Evolutionary conservation across 352 stramenopile species (phyloP), one percentile per base, ranked within the genome.

Genomic region (Phytophthora rubi): DNA sequence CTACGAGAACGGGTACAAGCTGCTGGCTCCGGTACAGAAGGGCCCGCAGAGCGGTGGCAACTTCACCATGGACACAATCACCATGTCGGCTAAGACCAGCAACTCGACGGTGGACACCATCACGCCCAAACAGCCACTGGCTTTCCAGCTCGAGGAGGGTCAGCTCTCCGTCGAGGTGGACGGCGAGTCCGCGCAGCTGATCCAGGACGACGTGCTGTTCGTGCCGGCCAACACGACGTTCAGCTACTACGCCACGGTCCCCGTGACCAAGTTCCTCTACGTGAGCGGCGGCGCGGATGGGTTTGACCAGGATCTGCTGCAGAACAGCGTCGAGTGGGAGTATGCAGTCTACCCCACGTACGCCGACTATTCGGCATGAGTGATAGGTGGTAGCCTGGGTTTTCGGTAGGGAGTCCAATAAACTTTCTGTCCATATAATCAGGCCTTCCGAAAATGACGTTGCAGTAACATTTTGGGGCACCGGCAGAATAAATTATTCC

Each of bases 51-150:
- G 72, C 52, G 68, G 65, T n/a, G 73, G 77, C 65, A 87, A 87
- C 75, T 87, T 87, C 61, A 87, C 77, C 8, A 84, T 87, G 66
- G 80, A 77, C 33, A 87, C 80, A 0, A 75, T 87, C 62, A 87
- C 80, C 18, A 66, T 85, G 66, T 87, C 80, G 52, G 64, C 77
- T 3, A 82, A 75, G 70, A 56, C 77, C 32, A 73, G 57, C 32
- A 87, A 87, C 70, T 56, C 83, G 67, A 82, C 75, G 10, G 68
- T 48, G 0, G 73, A 79, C 32, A 70, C 60, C 26, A 75, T 83
- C 49, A 82, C 70, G 23, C 64, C 75, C 48, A 82, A 82, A 61
- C 80, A 87, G 65, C 69, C 75, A 59, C 57, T 87, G 15, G 80
- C 77, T 23, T 75, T 87, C 67, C 80, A 87, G 65, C 45, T 87